These are phyloP conservation scores for Umbelopsis ramanniana DNA, from an alignment of 192 early-diverging fungal species.

Conservation along the genomic window DNA sequence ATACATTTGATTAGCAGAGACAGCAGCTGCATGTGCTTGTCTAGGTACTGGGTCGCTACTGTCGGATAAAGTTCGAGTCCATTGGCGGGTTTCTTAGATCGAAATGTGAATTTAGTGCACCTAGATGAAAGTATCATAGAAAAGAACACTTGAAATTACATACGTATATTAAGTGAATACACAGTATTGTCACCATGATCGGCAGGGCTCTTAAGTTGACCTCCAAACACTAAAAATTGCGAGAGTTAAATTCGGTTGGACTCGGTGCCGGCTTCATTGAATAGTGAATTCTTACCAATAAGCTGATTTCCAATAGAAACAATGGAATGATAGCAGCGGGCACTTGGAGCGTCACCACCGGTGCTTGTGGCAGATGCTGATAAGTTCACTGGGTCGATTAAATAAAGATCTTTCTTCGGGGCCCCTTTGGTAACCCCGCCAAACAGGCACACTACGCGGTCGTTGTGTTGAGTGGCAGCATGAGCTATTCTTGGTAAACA, in stretches of 20 bases:
- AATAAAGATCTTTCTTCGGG: constrained; percentile 34
- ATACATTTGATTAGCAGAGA: constrained; percentile 45
- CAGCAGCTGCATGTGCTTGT: constrained; percentile 47
- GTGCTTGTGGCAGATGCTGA: constrained; percentile 3
- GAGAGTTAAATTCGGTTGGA: not conserved
- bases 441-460: constrained; percentile 24
- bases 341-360: constrained; percentile 41
- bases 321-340: constrained; percentile 43
- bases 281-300: constrained; percentile 33
- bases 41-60: constrained; percentile 38
- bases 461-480: constrained; percentile 25
- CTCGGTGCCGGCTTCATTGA: not conserved
- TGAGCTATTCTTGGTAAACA: constrained; percentile 35
- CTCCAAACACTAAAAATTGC: constrained; percentile 31
- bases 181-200: constrained; percentile 30
- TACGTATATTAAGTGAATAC: constrained; percentile 37
- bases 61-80: constrained; percentile 38
- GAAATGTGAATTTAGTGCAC: not conserved
- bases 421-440: constrained; percentile 33
- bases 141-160: not conserved
- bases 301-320: constrained; percentile 49
- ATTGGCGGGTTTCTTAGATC: constrained; percentile 40
- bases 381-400: constrained; percentile 29
- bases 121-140: not conserved
- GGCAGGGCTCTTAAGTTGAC: constrained; percentile 23